Conservation (phyloP, 768 basidiomycete species). For the Boletus reticuloceps region DNA sequence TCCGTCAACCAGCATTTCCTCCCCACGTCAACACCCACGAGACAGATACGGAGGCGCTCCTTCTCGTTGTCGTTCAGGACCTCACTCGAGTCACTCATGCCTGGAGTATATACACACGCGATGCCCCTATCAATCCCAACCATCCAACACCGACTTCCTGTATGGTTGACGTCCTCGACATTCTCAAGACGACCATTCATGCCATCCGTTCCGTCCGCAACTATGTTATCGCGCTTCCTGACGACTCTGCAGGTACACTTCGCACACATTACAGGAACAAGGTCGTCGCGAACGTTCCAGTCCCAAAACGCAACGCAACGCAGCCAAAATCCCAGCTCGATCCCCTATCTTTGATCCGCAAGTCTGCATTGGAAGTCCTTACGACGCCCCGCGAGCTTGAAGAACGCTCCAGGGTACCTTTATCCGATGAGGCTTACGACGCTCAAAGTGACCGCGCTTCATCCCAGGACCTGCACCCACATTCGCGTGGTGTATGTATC, state of each 20-base stretch:
- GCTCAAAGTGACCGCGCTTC: conserved; percentile 67
- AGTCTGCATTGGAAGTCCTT: conserved; percentile 81
- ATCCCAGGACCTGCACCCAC: conserved; percentile 33
- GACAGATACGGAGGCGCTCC: conserved; percentile 72
- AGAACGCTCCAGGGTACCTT: conserved; percentile 69
- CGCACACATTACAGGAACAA: conserved; percentile 58
- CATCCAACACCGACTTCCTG: conserved; percentile 9
- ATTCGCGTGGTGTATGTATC: conserved; percentile 47
- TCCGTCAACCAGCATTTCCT: conserved; percentile 43
- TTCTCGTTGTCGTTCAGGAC: conserved; percentile 77
- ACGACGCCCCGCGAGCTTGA: conserved; percentile 77
- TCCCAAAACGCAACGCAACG: conserved; percentile 35
- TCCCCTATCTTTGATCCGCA: conserved; percentile 67
- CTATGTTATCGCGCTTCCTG: conserved; percentile 78
- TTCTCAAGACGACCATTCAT: conserved; percentile 76
- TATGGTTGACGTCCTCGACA: conserved; percentile 59
- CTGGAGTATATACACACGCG: conserved; percentile 51
- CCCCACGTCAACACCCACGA: conserved; percentile 64
- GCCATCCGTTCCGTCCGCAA: conserved; percentile 82
- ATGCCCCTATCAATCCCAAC: conserved; percentile 14
- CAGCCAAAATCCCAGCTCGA: conserved; percentile 44
- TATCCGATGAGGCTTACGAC: conserved; percentile 82
- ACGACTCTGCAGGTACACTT: conserved; percentile 60
- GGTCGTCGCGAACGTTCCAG: conserved; percentile 33
- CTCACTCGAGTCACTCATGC: conserved; percentile 58